These are phyloP conservation scores for Scheffersomyces stambukii DNA, from an alignment of 1,139 yeast genomes.

Conservation along the genomic window DNA sequence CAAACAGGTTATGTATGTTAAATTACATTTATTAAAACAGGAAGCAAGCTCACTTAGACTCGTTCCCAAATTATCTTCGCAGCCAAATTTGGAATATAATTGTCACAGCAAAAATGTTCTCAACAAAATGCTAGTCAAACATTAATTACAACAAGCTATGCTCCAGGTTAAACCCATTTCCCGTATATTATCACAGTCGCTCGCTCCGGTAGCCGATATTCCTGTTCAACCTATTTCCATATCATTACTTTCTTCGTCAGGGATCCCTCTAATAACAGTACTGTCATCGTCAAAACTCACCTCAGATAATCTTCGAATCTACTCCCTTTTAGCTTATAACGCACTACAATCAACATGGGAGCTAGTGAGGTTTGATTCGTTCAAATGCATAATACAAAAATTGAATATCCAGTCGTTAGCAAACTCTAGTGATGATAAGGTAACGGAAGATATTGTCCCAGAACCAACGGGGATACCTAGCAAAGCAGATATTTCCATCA, in stretches of 20 bases:
- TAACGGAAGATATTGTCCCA: conserved; percentile 5
- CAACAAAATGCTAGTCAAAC: conserved; percentile 1
- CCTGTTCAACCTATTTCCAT: conserved; percentile 38
- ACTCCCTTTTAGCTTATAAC: conserved; percentile 42
- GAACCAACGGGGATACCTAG: too few relatives aligned
- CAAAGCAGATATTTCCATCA: too few relatives aligned
- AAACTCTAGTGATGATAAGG: conserved; percentile 4
- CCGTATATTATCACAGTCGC: conserved; percentile 37
- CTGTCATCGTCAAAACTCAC: conserved; percentile 14
- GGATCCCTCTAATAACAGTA: conserved; percentile 41
- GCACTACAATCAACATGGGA: conserved; percentile 6
- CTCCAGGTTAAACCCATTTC: conserved; percentile 46
- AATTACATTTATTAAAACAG: too few relatives aligned
- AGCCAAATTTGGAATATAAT: too few relatives aligned
- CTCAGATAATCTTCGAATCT: conserved; percentile 40
- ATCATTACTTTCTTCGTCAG: conserved; percentile 40
- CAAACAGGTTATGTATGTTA: too few relatives aligned
- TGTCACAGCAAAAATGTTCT: too few relatives aligned
- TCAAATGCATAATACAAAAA: conserved; percentile 5
- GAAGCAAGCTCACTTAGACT: too few relatives aligned
- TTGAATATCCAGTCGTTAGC: too few relatives aligned
- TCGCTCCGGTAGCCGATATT: conserved; percentile 20
- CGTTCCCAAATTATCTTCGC: too few relatives aligned
- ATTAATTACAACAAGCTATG: conserved; percentile 22
- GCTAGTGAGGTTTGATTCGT: conserved; percentile 6